phyloP scores from a whole-genome alignment of 1,284 basidiomycete genomes.

The Trichosporon asahii region DNA sequence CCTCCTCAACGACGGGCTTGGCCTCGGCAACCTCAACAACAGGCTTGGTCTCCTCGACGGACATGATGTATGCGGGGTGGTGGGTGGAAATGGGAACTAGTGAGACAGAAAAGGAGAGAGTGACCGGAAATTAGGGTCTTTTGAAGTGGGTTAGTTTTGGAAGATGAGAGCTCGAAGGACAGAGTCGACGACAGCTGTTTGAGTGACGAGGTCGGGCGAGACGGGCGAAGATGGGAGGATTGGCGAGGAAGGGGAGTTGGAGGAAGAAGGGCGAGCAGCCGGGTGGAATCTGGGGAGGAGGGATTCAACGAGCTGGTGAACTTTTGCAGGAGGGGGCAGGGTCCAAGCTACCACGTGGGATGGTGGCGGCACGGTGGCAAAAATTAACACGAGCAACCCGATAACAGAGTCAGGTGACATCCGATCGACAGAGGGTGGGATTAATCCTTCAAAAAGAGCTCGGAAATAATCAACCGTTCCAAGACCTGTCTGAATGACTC shows the following conservation, averaged over 20 bases:
- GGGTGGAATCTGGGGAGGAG: background rate
- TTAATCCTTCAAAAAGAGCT: background rate
- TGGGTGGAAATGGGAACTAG: background rate
- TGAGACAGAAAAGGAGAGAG: background rate
- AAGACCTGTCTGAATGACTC: background rate
- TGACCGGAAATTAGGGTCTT: background rate
- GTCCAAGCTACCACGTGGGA: slow-evolving; percentile 8
- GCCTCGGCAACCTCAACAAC: slow-evolving; percentile 13
- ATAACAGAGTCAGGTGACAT: background rate
- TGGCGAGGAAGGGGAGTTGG: background rate
- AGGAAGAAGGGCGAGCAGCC: background rate
- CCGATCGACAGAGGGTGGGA: background rate
- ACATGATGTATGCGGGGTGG: background rate
- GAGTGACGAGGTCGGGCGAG: background rate
- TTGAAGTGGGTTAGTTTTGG: background rate
- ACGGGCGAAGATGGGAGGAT: background rate
- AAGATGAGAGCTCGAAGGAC: background rate
- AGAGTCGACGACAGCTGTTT: background rate
- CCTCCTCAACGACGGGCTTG: slow-evolving; percentile 20
- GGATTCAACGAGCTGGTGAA: background rate
- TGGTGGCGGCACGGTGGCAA: background rate
- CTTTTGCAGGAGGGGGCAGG: slow-evolving; percentile 8
- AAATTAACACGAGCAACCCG: background rate
- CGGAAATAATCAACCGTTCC: background rate
- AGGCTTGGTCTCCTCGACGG: slow-evolving; percentile 1